Percentiles rank a stretch among this genome's conserved stretches.
These are phyloP conservation scores for Kluyveromyces wickerhamii DNA, from an alignment of 805 yeast genomes.

Conservation along the genomic window DNA sequence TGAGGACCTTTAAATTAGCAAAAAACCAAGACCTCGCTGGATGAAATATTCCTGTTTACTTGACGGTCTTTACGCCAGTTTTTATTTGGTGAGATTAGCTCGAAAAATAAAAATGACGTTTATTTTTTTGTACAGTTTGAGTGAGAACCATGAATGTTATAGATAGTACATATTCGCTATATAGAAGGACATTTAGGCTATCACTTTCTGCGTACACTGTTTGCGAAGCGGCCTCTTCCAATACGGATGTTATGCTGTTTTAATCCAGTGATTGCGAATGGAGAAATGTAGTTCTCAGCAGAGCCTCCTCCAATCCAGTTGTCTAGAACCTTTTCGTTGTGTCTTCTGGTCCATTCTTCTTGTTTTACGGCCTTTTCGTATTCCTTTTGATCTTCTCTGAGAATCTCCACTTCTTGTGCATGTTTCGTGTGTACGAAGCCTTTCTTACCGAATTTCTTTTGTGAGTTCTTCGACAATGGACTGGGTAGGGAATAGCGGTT, in stretches of 20 bases:
- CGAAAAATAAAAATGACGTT: conserved; percentile 5
- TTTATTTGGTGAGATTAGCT: no score
- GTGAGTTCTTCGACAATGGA: conserved; percentile 77
- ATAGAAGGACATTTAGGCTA: no score
- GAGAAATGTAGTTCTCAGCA: conserved; percentile 79
- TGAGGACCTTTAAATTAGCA: no score
- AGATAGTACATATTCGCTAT: conserved; percentile 8
- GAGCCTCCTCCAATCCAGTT: conserved; percentile 86
- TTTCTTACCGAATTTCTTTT: conserved; percentile 65
- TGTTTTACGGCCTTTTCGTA: conserved; percentile 81
- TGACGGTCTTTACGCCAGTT: no score
- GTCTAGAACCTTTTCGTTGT: conserved; percentile 75
- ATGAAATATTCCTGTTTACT: no score
- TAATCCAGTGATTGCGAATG: conserved; percentile 65
- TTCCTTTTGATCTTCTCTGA: conserved; percentile 93
- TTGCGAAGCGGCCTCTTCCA: conserved; percentile 80
- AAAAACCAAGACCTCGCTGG: no score
- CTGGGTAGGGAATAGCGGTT: conserved; percentile 72
- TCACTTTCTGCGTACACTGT: conserved; percentile 43
- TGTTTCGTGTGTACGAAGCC: conserved; percentile 70
- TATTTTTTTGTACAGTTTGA: conserved; percentile 1
- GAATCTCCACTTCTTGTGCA: conserved; percentile 41
- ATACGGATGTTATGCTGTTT: conserved; percentile 61
- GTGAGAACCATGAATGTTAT: conserved; percentile 2
- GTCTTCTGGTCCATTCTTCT: conserved; percentile 78